Base-by-base conservation (phyloP, 2,329 filamentous ascomycete genomes). In the Ophiostoma sp. region DNA sequence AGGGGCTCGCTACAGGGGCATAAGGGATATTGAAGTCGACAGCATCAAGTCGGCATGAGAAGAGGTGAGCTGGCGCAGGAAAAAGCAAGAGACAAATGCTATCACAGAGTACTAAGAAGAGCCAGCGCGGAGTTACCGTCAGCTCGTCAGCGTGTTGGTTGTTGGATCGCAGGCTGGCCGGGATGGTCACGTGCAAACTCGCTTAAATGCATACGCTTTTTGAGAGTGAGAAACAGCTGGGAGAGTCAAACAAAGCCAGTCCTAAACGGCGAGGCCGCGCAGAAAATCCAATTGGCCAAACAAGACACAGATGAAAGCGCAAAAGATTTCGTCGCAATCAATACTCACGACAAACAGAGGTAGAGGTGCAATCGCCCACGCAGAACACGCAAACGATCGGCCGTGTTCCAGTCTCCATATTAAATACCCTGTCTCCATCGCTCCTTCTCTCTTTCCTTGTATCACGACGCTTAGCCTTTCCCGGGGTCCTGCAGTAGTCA, bases 401-500 rank as follows among this genome's bases (percentile, higher is more conserved):
- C 25, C 19, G 64, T 50, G 42, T 45, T n/a, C 64, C 42, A 68
- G 64, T 50, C 25, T 25, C 17, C 57, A 36, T 61, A 36, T 33
- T 59, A 61, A 61, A 55, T 48, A 19, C 42, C 50, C 55, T 2
- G 25, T 59, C 15, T 48, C 39, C 22, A 36, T 36, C 33, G 3
- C 33, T 36, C 33, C 33, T 4, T 36, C 33, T 36, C 33, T 36
- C 33, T 8, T 45, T 2, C 17, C 15, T 36, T 42, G 22, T 55
- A 50, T 59, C 64, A 61, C 59, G 57, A 59, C 72, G 72, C 68
- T 70, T 70, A 42, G 31, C 72, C 72, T 39, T 70, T 73, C 68
- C 69, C 48, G 68, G 69, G 64, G 52, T 61, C 31, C 17, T 39
- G 59, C 72, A 55, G 52, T 15, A 22, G 69, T 71, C 50, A 71